A percentile compares a stretch with the other conserved stretches of the same genome.
These are phyloP conservation scores for Beta vulgaris DNA, from an alignment of 148 eudicot genomes.

Conservation along the genomic window DNA sequence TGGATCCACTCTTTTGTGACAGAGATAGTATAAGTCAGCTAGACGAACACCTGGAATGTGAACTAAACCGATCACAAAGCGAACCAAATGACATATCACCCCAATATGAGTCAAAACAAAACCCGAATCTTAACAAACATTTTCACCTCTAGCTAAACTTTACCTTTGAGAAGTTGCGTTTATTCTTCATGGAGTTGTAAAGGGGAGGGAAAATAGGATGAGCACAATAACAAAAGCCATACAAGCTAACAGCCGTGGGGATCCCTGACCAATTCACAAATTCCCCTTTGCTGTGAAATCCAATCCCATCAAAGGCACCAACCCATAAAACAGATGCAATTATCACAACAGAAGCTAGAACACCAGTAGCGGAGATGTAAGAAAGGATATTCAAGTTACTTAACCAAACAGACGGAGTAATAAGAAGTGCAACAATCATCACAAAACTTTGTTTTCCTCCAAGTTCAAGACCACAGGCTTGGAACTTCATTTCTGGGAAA, in stretches of 20 bases:
- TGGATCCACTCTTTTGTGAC: no score
- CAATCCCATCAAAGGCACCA: conserved; percentile 37
- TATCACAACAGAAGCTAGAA: conserved; percentile 39
- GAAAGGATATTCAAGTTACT: conserved; percentile 34
- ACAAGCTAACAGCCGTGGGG: conserved; percentile 43
- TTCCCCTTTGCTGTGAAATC: conserved; percentile 39
- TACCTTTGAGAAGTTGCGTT: conserved; percentile 39
- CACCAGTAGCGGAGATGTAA: conserved; percentile 49
- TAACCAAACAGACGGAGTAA: conserved; percentile 41
- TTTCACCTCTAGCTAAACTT: not conserved
- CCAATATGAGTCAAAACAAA: not conserved
- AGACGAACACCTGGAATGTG: not conserved
- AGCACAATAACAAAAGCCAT: conserved; percentile 43
- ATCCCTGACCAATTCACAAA: conserved; percentile 36
- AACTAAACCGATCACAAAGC: not conserved
- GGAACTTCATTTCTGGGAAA: conserved; percentile 22
- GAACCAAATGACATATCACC: not conserved
- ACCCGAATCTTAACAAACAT: not conserved
- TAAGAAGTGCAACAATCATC: conserved; percentile 30
- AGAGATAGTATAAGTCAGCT: no score
- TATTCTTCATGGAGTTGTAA: conserved; percentile 45
- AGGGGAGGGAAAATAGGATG: conserved; percentile 51
- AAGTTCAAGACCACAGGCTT: conserved; percentile 21
- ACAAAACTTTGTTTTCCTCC: conserved; percentile 38
- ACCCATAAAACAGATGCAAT: conserved; percentile 37